Base-by-base conservation (phyloP, 495 filamentous ascomycete genomes). In the Lepidopterella palustris region DNA sequence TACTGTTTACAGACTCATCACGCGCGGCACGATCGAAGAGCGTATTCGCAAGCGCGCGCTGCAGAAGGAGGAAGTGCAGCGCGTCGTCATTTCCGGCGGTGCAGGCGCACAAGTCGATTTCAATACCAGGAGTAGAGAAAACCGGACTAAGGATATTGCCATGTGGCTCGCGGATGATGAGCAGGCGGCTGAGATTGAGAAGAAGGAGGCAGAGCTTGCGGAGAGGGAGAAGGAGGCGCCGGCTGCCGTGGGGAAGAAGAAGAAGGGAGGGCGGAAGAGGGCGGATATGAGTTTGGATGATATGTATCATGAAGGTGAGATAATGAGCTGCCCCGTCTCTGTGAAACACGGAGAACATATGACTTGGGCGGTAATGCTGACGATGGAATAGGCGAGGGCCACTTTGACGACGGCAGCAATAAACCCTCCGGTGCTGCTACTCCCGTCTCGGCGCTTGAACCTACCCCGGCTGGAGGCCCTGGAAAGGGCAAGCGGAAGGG, bases 41-140 rank as follows among this genome's bases (percentile, higher is more conserved):
- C 92, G 93, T 31, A 98, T 98, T 66, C 89, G 95, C 62, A 96
- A 96, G 82, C 88, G 93, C 25, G 93, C 93, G 29, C 76, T 96
- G 71, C 93, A 99, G 73, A 99, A 99, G 74, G 95, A 99, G 76
- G 93, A 99, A 71, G 93, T 99, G 63, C 93, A 99, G 73, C 88
- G 93, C 26, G 93, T 99, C 28, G 93, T 99, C 72, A 99, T 99
- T 67, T 89, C 90, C 26, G 91, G 91, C 59, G 91, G 90, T 40
- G 88, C 85, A 40, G 83, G 87, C 42, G 80, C 85, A 52, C 85
- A 86, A 58, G 92, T 96, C 42, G 92, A 97, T 75, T 97, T 97
- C 78, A 95, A 92, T 70, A 92, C 90, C 18, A 84, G 91, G 61
- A 84, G 85, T 62, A 83, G 89, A 51, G 91, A 95, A 72, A 96